Conservation (phyloP, 306 rosid genomes). For the Trifolium dubium region DNA sequence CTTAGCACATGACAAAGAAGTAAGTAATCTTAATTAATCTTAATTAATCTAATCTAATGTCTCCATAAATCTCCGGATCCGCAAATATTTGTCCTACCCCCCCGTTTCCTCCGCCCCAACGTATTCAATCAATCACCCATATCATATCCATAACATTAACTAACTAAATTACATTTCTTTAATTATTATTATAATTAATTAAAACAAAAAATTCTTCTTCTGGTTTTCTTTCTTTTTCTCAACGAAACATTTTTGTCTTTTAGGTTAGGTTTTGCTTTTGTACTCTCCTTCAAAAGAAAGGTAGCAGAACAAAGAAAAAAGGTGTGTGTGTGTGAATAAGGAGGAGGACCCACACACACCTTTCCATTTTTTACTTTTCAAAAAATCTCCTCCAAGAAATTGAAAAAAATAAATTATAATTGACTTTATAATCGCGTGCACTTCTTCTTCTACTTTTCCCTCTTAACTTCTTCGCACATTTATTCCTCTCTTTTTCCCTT, state of each 20-base stretch:
- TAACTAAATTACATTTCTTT: no score
- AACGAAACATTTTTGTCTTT: slow-evolving; percentile 24
- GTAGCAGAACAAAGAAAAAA: not conserved
- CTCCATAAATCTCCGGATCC: no score
- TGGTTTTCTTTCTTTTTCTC: slow-evolving; percentile 27
- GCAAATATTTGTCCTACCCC: no score
- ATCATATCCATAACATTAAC: not conserved
- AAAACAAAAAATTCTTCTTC: not conserved
- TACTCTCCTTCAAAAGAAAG: slow-evolving; percentile 40
- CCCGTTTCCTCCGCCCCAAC: slow-evolving; percentile 5
- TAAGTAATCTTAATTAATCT: not conserved
- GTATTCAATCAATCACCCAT: not conserved
- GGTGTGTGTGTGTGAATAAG: slow-evolving; percentile 24
- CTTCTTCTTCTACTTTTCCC: slow-evolving; percentile 19
- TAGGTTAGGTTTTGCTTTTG: slow-evolving; percentile 18
- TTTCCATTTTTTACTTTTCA: not conserved
- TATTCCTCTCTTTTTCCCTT: not conserved
- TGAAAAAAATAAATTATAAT: slow-evolving; percentile 19
- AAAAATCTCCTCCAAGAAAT: not conserved
- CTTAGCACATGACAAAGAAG: not conserved
- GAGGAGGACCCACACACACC: slow-evolving; percentile 45
- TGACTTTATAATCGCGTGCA: slow-evolving; percentile 70
- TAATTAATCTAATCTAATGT: no score
- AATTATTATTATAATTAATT: no score
- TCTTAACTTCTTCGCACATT: slow-evolving; percentile 18